These are phyloP conservation scores for Firmiana major DNA, from an alignment of 345 rosid genomes.

Conservation along the genomic window DNA sequence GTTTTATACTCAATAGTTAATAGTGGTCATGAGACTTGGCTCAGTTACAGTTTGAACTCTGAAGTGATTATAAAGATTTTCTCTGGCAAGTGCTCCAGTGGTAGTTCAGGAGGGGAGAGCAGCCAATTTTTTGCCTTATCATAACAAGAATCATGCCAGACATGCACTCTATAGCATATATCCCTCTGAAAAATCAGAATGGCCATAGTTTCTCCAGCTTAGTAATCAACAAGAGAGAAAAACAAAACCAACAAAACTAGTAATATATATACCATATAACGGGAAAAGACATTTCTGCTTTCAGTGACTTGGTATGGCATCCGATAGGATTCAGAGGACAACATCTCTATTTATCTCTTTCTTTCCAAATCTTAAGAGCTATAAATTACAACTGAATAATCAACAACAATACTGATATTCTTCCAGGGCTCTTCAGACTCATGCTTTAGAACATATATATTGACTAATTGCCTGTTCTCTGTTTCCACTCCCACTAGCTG, in stretches of 20 bases:
- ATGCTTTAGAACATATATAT: neutral
- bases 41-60: neutral
- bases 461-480: constrained; percentile 5
- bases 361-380: neutral
- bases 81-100: no score
- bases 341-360: neutral
- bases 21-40: neutral
- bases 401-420: constrained; percentile 6
- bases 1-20: no score
- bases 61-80: neutral
- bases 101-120: neutral
- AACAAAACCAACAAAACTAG: no score
- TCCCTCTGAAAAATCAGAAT: neutral
- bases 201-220: neutral
- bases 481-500: neutral
- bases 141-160: neutral
- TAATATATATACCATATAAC: neutral
- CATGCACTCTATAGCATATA: neutral
- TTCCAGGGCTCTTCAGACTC: neutral
- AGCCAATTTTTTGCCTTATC: neutral
- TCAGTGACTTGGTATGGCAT: neutral
- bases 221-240: neutral
- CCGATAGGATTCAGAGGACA: neutral
- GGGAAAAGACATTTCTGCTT: neutral
- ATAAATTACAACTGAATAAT: neutral